phyloP scores from a whole-genome alignment of 1,284 basidiomycete genomes.

The Acaromyces ingoldii region DNA sequence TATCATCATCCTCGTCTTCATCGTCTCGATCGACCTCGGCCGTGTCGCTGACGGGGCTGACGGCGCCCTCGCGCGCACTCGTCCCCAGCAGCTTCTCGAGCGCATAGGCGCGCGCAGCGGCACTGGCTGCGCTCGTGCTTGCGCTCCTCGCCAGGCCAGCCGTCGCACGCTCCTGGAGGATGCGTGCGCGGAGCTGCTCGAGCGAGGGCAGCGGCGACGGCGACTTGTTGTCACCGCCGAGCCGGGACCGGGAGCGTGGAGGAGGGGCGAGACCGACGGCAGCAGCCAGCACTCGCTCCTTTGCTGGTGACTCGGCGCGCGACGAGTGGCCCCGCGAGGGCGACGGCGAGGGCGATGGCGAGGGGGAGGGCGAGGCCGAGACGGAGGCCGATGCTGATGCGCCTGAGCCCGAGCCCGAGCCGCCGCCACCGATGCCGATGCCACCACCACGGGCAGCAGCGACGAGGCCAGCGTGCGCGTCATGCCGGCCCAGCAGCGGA shows the following conservation, averaged over 20 bases:
- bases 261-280: not conserved
- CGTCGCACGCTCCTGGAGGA: slow-evolving; percentile 37
- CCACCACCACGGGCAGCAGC: too few species aligned
- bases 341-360: too few species aligned
- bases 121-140: slow-evolving; percentile 41
- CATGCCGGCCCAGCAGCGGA: too few species aligned
- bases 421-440: too few species aligned
- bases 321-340: too few species aligned
- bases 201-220: slow-evolving; percentile 39
- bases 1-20: slow-evolving; percentile 6
- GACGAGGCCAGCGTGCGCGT: too few species aligned
- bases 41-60: slow-evolving; percentile 8
- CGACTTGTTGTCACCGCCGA: not conserved
- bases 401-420: too few species aligned
- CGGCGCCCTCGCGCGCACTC: slow-evolving; percentile 12
- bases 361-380: too few species aligned
- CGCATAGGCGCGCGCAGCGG: slow-evolving; percentile 45
- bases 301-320: too few species aligned
- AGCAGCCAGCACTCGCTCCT: too few species aligned
- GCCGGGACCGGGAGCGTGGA: not conserved
- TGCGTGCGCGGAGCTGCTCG: slow-evolving; percentile 42
- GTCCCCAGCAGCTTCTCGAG: slow-evolving; percentile 45
- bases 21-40: slow-evolving; percentile 5
- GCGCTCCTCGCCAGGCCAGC: slow-evolving; percentile 36
- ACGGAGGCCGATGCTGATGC: too few species aligned